phyloP scores from a whole-genome alignment of 148 eudicot species.

The Spergularia bocconei region DNA sequence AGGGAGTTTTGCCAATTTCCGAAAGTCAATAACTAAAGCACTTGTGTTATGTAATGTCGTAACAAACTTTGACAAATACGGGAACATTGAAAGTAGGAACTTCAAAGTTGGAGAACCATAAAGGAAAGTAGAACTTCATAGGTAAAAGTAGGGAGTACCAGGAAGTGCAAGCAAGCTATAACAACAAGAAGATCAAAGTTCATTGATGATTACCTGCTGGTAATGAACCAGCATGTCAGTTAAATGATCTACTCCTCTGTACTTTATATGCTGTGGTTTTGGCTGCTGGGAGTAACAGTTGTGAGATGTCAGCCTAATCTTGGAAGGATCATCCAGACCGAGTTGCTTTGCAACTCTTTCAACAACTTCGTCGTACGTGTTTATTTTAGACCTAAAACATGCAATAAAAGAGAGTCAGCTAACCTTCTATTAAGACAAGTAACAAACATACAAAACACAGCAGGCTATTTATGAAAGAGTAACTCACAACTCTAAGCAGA shows the following conservation, averaged over 20 bases:
- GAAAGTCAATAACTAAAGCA: too few species aligned
- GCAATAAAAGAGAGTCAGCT: slow-evolving; percentile 11
- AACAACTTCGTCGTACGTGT: slow-evolving; percentile 88
- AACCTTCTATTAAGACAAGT: not conserved
- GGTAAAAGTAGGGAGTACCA: too few species aligned
- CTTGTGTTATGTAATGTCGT: too few species aligned
- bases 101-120: too few species aligned
- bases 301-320: slow-evolving; percentile 87
- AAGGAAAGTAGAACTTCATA: too few species aligned
- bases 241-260: slow-evolving; percentile 61
- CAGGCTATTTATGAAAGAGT: not conserved
- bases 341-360: slow-evolving; percentile 72
- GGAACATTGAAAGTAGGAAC: too few species aligned
- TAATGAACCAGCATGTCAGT: slow-evolving; percentile 81
- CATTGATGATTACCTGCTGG: slow-evolving; percentile 58
- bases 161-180: not conserved
- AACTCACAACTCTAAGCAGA: slow-evolving; percentile 80
- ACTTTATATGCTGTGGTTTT: slow-evolving; percentile 71
- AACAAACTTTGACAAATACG: too few species aligned
- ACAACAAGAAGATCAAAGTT: not conserved
- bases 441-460: not conserved
- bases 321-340: slow-evolving; percentile 82
- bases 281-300: slow-evolving; percentile 95
- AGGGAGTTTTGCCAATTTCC: not conserved
- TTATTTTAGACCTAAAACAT: slow-evolving; percentile 51